Conservation (phyloP, 192 early-diverging fungal species). For the Helicostylum pulchrum region DNA sequence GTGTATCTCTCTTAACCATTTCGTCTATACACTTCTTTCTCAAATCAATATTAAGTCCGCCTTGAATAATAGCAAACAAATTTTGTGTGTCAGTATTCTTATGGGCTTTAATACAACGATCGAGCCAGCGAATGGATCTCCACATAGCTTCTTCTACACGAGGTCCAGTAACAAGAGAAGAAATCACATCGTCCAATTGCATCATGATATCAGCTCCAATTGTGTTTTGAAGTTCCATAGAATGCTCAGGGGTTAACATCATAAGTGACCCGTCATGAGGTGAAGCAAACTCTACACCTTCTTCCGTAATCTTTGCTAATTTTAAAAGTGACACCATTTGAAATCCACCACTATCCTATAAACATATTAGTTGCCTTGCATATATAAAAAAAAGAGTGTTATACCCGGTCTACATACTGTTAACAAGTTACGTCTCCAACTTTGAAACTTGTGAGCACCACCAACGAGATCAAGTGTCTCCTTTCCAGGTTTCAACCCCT, state of each 20-base stretch:
- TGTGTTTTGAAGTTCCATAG: slow-evolving; percentile 81
- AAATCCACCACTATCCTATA: slow-evolving; percentile 74
- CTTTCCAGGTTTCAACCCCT: slow-evolving; percentile 54
- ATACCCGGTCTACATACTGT: slow-evolving; percentile 42
- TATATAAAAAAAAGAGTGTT: not conserved
- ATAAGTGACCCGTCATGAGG: slow-evolving; percentile 80
- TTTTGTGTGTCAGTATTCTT: slow-evolving; percentile 69
- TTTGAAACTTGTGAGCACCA: slow-evolving; percentile 78
- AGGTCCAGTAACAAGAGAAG: slow-evolving; percentile 73
- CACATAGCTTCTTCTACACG: slow-evolving; percentile 89
- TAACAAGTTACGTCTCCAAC: slow-evolving; percentile 75
- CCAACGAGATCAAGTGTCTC: slow-evolving; percentile 71
- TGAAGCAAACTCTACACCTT: slow-evolving; percentile 82
- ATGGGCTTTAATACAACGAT: slow-evolving; percentile 78
- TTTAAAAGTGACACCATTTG: slow-evolving; percentile 90
- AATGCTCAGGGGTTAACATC: slow-evolving; percentile 84
- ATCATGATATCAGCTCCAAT: slow-evolving; percentile 90
- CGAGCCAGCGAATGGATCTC: slow-evolving; percentile 85
- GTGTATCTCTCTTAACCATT: slow-evolving; percentile 75
- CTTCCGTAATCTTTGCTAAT: slow-evolving; percentile 77
- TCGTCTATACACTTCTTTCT: slow-evolving; percentile 72
- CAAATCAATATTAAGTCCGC: slow-evolving; percentile 69
- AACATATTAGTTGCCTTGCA: not conserved
- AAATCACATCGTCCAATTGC: slow-evolving; percentile 90
- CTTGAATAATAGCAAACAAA: slow-evolving; percentile 87